Evolutionary conservation across 345 rosid species (phyloP).

Genomic region (Durio zibethinus): DNA sequence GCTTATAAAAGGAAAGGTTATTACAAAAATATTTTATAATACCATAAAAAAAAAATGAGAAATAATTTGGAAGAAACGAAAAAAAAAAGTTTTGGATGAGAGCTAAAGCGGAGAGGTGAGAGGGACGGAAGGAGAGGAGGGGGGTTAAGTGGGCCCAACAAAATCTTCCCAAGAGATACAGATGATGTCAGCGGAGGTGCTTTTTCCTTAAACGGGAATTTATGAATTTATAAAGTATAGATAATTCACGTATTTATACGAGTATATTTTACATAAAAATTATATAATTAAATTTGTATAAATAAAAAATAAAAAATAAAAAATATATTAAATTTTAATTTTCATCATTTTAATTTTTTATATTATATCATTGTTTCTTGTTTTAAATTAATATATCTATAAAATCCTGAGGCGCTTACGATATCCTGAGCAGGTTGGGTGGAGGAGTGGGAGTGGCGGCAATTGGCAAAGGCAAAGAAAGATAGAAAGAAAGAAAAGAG

Average conservation of each 20-base stretch:
- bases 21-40: background rate
- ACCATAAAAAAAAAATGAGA: background rate
- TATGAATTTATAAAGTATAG: too few species aligned
- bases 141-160: conserved; percentile 39
- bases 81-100: background rate
- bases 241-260: too few species aligned
- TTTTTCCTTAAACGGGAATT: conserved; percentile 13
- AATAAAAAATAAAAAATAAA: too few species aligned
- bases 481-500: too few species aligned
- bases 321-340: too few species aligned
- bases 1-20: background rate
- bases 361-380: too few species aligned
- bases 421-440: conserved; percentile 48
- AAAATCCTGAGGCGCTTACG: conserved; percentile 28
- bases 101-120: conserved; percentile 8
- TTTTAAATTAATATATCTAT: too few species aligned
- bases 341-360: too few species aligned
- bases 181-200: conserved; percentile 48
- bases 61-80: background rate
- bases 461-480: background rate
- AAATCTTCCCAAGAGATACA: conserved; percentile 53
- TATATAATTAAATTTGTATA: too few species aligned
- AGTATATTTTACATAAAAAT: too few species aligned
- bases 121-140: background rate
- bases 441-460: conserved; percentile 34